Percentiles rank a stretch among this genome's conserved stretches.
These are phyloP conservation scores for Gossypium gossypioides DNA, from an alignment of 441 rosid species.

Conservation along the genomic window DNA sequence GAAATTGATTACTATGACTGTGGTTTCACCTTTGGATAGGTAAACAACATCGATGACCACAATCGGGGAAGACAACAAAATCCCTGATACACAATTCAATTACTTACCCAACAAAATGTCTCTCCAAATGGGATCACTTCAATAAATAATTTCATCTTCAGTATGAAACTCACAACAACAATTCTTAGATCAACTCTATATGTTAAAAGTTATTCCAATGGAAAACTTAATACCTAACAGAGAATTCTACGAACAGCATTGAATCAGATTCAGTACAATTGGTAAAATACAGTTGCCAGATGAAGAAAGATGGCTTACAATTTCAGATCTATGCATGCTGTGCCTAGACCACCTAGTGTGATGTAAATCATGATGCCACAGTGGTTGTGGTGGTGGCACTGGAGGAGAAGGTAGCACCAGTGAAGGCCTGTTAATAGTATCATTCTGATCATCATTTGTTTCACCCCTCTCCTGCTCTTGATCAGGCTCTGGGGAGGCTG, in stretches of 20 bases:
- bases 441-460: constrained; percentile 43
- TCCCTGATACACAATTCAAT: too few relatives aligned
- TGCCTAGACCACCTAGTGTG: constrained; percentile 86
- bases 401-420: constrained; percentile 71
- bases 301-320: constrained; percentile 41
- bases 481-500: constrained; percentile 48
- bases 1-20: background rate
- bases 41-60: too few relatives aligned
- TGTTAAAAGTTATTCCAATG: background rate
- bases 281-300: background rate
- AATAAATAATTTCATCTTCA: background rate
- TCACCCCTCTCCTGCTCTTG: constrained; percentile 53
- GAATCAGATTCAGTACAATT: background rate
- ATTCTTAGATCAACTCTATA: background rate
- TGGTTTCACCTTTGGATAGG: background rate
- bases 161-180: background rate
- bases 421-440: constrained; percentile 49
- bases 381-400: constrained; percentile 84
- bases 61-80: too few relatives aligned
- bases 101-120: too few relatives aligned
- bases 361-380: constrained; percentile 87
- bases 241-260: background rate
- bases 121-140: too few relatives aligned
- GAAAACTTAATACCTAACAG: background rate
- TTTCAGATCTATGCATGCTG: constrained; percentile 76